phyloP scores from a whole-genome alignment of 345 rosid genomes.

The Acer negundo region DNA sequence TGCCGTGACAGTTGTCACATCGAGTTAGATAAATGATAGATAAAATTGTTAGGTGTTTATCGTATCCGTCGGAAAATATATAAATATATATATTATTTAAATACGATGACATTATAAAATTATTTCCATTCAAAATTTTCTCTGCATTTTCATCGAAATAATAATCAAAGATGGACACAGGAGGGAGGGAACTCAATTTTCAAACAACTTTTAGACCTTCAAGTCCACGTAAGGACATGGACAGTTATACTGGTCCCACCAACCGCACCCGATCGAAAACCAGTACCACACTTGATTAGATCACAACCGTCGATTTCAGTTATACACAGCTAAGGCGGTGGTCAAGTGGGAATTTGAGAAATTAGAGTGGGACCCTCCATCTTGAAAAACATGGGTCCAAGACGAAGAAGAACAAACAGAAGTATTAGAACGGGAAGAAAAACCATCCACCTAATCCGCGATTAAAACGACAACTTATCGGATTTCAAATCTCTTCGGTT shows the following conservation, averaged over 20 bases:
- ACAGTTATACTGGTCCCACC: not conserved
- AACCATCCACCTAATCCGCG: not conserved
- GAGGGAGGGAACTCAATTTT: not conserved
- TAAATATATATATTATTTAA: too few species aligned
- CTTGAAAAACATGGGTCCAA: constrained; percentile 4
- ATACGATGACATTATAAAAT: too few species aligned
- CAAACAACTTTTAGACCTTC: not conserved
- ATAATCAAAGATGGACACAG: not conserved
- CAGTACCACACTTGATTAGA: not conserved
- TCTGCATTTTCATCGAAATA: too few species aligned
- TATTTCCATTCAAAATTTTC: too few species aligned
- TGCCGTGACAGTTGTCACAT: too few species aligned
- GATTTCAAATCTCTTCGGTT: not conserved
- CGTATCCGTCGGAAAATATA: too few species aligned
- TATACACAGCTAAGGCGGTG: not conserved
- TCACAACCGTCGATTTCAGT: constrained; percentile 2
- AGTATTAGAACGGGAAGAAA: not conserved
- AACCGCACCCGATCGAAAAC: too few species aligned
- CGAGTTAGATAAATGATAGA: too few species aligned
- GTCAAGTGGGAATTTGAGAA: not conserved
- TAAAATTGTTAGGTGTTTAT: too few species aligned
- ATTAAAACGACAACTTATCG: not conserved
- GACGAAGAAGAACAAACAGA: not conserved
- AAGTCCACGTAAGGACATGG: not conserved
- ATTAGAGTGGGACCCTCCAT: constrained; percentile 16